Conservation (phyloP, 2,329 filamentous ascomycete genomes). For the Metarhizium anisopliae region DNA sequence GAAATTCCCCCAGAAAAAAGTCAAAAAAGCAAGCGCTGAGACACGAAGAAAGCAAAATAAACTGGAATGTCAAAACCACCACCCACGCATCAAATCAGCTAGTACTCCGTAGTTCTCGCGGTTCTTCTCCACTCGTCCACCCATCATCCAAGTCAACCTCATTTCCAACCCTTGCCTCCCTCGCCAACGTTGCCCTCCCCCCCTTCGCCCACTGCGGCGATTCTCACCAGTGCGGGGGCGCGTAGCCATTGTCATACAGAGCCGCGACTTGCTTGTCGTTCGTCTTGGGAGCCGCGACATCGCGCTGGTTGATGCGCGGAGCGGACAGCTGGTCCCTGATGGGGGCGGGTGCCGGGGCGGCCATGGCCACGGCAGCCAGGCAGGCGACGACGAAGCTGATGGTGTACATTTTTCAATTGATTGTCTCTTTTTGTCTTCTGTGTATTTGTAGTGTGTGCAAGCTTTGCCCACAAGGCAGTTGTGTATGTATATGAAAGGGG, state of each 20-base stretch:
- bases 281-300: neutral
- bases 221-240: neutral
- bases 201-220: neutral
- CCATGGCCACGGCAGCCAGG: constrained; percentile 2
- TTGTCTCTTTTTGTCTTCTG: too few relatives aligned
- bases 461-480: neutral
- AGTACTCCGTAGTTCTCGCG: too few relatives aligned
- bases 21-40: too few relatives aligned
- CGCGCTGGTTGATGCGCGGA: neutral
- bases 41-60: too few relatives aligned
- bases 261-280: neutral
- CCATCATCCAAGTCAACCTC: neutral
- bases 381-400: constrained; percentile 3
- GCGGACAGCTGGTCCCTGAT: constrained; percentile 3
- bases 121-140: neutral
- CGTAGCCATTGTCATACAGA: constrained; percentile 1
- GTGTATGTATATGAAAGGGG: neutral
- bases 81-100: too few relatives aligned
- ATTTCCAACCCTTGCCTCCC: neutral
- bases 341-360: neutral
- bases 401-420: constrained; percentile 1
- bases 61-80: too few relatives aligned
- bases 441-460: too few relatives aligned
- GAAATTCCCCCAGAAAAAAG: too few relatives aligned
- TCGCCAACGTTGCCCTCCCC: neutral